phyloP scores from a whole-genome alignment of 2,329 filamentous ascomycete genomes.

The Aspergillus versicolor region DNA sequence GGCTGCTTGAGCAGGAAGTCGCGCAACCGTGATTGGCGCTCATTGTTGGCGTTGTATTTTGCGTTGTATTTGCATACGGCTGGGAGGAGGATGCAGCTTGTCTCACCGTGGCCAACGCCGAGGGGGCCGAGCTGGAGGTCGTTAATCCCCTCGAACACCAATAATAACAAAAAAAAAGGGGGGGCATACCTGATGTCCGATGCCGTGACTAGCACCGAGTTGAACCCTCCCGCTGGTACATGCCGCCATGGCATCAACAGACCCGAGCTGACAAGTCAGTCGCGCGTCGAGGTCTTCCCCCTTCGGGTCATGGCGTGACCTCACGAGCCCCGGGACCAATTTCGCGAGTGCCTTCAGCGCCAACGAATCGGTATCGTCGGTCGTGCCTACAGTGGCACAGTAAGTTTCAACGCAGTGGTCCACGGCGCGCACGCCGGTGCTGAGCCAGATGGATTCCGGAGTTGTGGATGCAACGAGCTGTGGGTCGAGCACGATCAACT shows the following conservation, averaged over 20 bases:
- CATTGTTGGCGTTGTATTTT: conserved; percentile 41
- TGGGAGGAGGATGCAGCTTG: conserved; percentile 56
- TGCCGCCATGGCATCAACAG: conserved; percentile 54
- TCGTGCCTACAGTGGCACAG: conserved; percentile 42
- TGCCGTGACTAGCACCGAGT: conserved; percentile 53
- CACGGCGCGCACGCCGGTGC: conserved; percentile 56
- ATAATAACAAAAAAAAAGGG: not conserved
- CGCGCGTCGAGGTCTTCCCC: conserved; percentile 42
- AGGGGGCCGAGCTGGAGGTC: conserved; percentile 47
- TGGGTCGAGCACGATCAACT: conserved; percentile 59
- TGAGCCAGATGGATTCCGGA: conserved; percentile 47
- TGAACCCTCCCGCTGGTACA: conserved; percentile 39
- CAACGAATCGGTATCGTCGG: conserved; percentile 34
- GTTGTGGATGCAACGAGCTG: conserved; percentile 54
- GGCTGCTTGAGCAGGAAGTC: conserved; percentile 42
- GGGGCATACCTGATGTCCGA: conserved; percentile 48
- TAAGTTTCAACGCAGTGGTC: conserved; percentile 60
- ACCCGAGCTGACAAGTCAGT: conserved; percentile 51
- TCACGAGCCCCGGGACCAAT: conserved; percentile 46
- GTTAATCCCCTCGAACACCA: not conserved
- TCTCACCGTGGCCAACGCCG: conserved; percentile 61
- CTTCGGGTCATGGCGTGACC: conserved; percentile 36
- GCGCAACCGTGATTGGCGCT: conserved; percentile 43
- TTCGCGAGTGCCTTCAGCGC: conserved; percentile 41
- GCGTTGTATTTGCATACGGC: conserved; percentile 59